These are phyloP conservation scores for Botryotinia globosa DNA, from an alignment of 2,329 filamentous ascomycete genomes.

Conservation along the genomic window DNA sequence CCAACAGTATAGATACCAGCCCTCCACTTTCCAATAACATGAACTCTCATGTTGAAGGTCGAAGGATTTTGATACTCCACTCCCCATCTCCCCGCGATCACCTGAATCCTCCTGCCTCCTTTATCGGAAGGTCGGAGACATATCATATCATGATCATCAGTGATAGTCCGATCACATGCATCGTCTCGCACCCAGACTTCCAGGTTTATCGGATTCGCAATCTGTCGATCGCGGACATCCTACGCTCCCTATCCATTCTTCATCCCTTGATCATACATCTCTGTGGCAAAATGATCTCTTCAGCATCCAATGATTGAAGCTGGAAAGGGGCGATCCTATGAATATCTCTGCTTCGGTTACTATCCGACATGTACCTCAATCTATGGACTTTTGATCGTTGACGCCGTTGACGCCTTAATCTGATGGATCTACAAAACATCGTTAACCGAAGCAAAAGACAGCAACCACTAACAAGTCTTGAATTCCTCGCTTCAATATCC, in stretches of 20 bases:
- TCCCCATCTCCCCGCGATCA: background rate
- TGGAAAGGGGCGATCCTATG: background rate
- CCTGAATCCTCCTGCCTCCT: background rate
- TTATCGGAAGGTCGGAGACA: background rate
- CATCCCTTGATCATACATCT: background rate
- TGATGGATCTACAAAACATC: background rate
- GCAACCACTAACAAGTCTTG: background rate
- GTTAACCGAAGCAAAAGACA: background rate
- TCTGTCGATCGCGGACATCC: conserved; percentile 2
- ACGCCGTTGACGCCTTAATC: conserved; percentile 9
- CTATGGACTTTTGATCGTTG: background rate
- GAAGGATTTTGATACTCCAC: background rate
- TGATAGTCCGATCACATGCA: background rate
- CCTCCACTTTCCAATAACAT: background rate
- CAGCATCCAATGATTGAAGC: background rate
- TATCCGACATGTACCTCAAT: background rate
- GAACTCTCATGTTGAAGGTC: background rate
- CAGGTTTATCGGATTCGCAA: background rate
- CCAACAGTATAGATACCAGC: conserved; percentile 1
- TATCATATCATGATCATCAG: background rate
- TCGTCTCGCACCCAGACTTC: background rate
- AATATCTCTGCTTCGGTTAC: background rate
- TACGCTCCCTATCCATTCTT: background rate
- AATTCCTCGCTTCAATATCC: conserved; percentile 10
- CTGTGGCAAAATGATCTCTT: background rate